Conservation (phyloP, 345 rosid species). For the Clausena lansium region DNA sequence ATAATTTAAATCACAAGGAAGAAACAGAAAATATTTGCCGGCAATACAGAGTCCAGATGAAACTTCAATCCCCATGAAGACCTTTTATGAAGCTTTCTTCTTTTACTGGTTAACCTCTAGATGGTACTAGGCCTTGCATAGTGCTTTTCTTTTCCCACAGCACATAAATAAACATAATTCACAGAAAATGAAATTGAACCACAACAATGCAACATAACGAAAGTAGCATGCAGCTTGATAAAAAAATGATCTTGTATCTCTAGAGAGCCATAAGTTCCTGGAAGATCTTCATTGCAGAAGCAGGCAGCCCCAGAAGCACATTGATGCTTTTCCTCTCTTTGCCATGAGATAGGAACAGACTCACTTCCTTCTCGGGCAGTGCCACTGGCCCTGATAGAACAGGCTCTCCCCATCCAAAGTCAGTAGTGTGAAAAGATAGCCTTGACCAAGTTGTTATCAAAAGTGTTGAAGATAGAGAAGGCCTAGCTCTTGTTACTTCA, state of each 20-base stretch:
- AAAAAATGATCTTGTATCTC: constrained; percentile 2
- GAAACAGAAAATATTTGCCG: background rate
- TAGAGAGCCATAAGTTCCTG: constrained; percentile 51
- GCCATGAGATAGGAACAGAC: constrained; percentile 80
- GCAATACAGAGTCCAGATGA: constrained; percentile 1
- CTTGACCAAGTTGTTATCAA: constrained; percentile 89
- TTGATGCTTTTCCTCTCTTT: constrained; percentile 76
- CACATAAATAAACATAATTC: constrained; percentile 2
- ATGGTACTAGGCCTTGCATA: background rate
- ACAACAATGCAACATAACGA: background rate
- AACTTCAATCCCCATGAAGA: background rate
- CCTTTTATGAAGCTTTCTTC: background rate
- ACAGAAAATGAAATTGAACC: constrained; percentile 8
- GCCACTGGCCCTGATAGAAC: constrained; percentile 79
- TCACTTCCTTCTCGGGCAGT: constrained; percentile 89
- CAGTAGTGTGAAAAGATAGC: constrained; percentile 69
- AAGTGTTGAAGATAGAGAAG: constrained; percentile 80
- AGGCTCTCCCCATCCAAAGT: constrained; percentile 96
- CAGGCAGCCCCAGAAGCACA: constrained; percentile 85
- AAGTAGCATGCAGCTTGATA: background rate
- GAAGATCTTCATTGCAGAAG: constrained; percentile 70
- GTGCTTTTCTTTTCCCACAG: background rate
- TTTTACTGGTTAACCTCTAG: background rate
- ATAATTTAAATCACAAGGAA: background rate
- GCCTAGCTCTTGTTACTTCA: constrained; percentile 77